These are phyloP conservation scores for Peronospora belbahrii DNA, from an alignment of 352 stramenopile genomes.

Conservation along the genomic window DNA sequence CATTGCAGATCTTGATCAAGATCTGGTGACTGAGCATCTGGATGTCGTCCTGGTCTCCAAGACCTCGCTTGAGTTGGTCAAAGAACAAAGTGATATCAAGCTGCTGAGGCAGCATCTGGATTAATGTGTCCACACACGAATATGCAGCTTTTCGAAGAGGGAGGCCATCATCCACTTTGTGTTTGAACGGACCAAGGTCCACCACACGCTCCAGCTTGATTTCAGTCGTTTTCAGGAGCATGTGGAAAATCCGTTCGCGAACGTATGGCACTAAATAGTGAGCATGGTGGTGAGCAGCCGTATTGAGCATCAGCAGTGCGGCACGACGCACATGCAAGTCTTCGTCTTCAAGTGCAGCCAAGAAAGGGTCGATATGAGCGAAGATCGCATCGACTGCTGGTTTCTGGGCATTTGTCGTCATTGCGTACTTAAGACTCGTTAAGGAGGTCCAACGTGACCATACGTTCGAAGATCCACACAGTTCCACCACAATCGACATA, in stretches of 20 bases:
- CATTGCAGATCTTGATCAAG: constrained; percentile 89
- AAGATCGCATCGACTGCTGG: constrained; percentile 43
- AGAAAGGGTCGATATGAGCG: constrained; percentile 81
- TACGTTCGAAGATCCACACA: constrained; percentile 51
- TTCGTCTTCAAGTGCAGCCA: constrained; percentile 91
- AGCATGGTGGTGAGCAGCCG: constrained; percentile 91
- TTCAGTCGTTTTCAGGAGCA: constrained; percentile 85
- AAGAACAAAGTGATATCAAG: constrained; percentile 91
- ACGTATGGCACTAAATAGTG: constrained; percentile 67
- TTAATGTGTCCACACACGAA: constrained; percentile 91
- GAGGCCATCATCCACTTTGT: constrained; percentile 91
- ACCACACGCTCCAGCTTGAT: constrained; percentile 95
- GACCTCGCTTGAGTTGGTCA: constrained; percentile 86
- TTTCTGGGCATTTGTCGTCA: constrained; percentile 35
- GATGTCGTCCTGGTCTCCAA: constrained; percentile 94
- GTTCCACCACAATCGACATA: constrained; percentile 84
- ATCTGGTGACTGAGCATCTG: constrained; percentile 96
- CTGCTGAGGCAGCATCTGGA: constrained; percentile 90
- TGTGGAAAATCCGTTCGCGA: constrained; percentile 85
- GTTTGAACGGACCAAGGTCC: constrained; percentile 98
- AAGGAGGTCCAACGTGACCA: constrained; percentile 87
- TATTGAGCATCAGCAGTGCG: constrained; percentile 93
- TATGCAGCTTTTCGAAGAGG: constrained; percentile 88
- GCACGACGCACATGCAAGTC: constrained; percentile 93
- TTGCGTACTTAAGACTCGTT: constrained; percentile 89